Percentiles rank a stretch among this genome's conserved stretches.
Evolutionary conservation across 306 rosid species (phyloP).

Genomic region (Corylus heterophylla): DNA sequence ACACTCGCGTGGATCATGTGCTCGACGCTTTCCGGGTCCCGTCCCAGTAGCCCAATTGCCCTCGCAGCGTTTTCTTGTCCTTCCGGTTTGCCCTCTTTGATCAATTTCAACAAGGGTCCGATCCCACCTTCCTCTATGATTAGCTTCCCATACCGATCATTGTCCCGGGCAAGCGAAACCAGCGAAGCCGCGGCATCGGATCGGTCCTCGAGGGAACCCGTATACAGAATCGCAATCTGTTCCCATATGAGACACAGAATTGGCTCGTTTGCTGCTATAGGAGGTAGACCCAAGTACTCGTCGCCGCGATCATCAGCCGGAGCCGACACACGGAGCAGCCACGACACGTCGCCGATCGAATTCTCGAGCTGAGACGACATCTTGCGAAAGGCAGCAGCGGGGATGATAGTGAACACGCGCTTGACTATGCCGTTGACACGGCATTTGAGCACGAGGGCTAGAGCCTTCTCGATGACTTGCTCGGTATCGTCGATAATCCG

Average conservation of each 20-base stretch:
- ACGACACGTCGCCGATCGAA: constrained; percentile 80
- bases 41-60: constrained; percentile 70
- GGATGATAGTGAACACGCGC: constrained; percentile 75
- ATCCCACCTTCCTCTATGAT: constrained; percentile 88
- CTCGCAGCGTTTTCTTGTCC: constrained; percentile 79
- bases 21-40: constrained; percentile 73
- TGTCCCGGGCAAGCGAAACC: constrained; percentile 66
- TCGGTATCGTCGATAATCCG: constrained; percentile 83
- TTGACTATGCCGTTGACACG: constrained; percentile 69
- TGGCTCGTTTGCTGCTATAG: constrained; percentile 85
- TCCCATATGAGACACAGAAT: constrained; percentile 83
- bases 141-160: constrained; percentile 66
- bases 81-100: constrained; percentile 71
- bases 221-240: constrained; percentile 68
- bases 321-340: constrained; percentile 89
- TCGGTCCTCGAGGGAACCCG: constrained; percentile 61
- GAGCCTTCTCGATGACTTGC: constrained; percentile 69
- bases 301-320: constrained; percentile 61
- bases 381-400: constrained; percentile 74
- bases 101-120: constrained; percentile 59
- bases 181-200: constrained; percentile 80
- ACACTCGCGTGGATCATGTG: constrained; percentile 66
- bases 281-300: constrained; percentile 73
- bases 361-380: constrained; percentile 65
- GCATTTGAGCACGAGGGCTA: constrained; percentile 59